These are phyloP conservation scores for Uromyces viciae-fabae DNA, from an alignment of 1,284 basidiomycete species.

Conservation along the genomic window DNA sequence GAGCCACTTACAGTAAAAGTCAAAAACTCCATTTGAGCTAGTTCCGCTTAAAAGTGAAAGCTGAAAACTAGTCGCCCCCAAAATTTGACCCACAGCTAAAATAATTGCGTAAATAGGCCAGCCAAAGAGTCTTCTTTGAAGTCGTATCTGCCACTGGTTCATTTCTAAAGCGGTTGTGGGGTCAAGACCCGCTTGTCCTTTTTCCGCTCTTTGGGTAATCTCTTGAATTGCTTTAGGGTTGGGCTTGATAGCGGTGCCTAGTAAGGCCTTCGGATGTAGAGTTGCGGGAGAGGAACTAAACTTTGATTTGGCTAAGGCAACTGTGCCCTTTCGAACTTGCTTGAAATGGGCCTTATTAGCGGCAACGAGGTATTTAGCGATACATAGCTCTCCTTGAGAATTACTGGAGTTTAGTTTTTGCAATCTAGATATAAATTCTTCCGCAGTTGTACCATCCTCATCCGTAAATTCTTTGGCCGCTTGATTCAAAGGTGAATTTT, in stretches of 20 bases:
- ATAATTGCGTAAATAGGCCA: constrained; percentile 89
- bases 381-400: constrained; percentile 81
- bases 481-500: constrained; percentile 81
- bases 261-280: background rate
- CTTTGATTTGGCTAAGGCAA: constrained; percentile 8
- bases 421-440: constrained; percentile 78
- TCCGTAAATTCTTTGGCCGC: constrained; percentile 87
- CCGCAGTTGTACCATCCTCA: constrained; percentile 82
- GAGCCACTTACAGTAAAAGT: constrained; percentile 64
- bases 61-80: constrained; percentile 85
- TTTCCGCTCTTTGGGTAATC: background rate
- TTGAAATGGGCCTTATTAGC: constrained; percentile 85
- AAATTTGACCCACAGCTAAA: constrained; percentile 75
- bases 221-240: background rate
- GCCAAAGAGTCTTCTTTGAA: constrained; percentile 55
- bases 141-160: constrained; percentile 42
- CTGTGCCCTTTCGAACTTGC: constrained; percentile 61
- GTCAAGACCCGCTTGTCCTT: background rate
- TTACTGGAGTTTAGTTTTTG: constrained; percentile 74
- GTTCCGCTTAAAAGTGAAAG: constrained; percentile 79
- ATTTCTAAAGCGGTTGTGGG: constrained; percentile 12
- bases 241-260: background rate
- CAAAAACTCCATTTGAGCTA: constrained; percentile 72
- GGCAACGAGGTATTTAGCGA: constrained; percentile 81
- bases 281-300: constrained; percentile 22